phyloP scores from a whole-genome alignment of 2,329 filamentous ascomycete genomes.

The Colletotrichum shisoi region DNA sequence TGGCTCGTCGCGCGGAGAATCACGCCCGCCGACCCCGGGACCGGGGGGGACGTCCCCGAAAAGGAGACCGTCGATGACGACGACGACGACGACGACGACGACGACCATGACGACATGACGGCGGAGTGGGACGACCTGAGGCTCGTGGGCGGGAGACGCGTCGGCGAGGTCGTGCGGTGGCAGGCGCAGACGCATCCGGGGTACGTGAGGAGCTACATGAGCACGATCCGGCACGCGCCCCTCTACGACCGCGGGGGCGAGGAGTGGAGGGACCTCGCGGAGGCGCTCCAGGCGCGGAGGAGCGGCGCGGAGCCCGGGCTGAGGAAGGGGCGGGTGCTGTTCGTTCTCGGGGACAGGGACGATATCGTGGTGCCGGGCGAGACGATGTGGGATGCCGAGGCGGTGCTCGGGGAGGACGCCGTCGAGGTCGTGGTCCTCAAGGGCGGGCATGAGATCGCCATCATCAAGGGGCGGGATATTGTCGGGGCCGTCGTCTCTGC shows the following conservation, averaged over 20 bases:
- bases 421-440: constrained; percentile 65
- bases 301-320: constrained; percentile 49
- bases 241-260: constrained; percentile 68
- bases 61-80: constrained; percentile 51
- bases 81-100: constrained; percentile 49
- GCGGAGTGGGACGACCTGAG: constrained; percentile 59
- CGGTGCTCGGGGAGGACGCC: constrained; percentile 64
- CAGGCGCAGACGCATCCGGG: constrained; percentile 72
- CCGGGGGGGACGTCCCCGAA: constrained; percentile 47
- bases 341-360: constrained; percentile 73
- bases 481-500: constrained; percentile 53
- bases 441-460: constrained; percentile 75
- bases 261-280: constrained; percentile 67
- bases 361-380: constrained; percentile 72
- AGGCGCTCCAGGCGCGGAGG: constrained; percentile 56
- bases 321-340: constrained; percentile 61
- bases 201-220: constrained; percentile 75
- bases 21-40: constrained; percentile 47
- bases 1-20: constrained; percentile 61
- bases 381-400: constrained; percentile 66
- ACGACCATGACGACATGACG: constrained; percentile 45
- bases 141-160: constrained; percentile 60
- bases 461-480: constrained; percentile 67
- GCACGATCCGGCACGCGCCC: constrained; percentile 73
- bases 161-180: constrained; percentile 72